Percentiles rank a stretch among this genome's conserved stretches.
Evolutionary conservation across 768 basidiomycete genomes (phyloP).

Genomic region (Termitomyces sp.): DNA sequence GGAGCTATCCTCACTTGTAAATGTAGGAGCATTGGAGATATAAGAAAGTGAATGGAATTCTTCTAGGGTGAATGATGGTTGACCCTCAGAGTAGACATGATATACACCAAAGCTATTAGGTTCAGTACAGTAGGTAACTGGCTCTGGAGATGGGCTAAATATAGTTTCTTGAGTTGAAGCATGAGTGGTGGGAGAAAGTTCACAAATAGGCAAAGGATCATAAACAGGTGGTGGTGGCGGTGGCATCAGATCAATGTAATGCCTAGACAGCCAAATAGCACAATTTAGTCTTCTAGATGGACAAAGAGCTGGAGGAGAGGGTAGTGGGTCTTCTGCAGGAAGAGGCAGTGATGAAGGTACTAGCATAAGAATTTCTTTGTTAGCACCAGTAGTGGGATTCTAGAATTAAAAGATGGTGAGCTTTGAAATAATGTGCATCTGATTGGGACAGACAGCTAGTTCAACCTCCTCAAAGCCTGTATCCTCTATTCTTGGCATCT

Average conservation of each 20-base stretch:
- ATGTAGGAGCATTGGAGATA: too few species aligned
- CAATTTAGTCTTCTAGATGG: neutral
- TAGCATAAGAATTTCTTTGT: neutral
- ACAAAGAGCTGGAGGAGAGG: neutral
- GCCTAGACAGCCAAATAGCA: neutral
- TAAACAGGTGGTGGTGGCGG: neutral
- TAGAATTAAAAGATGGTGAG: neutral
- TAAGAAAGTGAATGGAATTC: conserved; percentile 3
- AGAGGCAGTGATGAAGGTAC: neutral
- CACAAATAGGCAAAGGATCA: too few species aligned
- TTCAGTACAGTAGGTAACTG: too few species aligned
- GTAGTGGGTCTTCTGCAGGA: neutral
- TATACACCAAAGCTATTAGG: too few species aligned
- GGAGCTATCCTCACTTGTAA: too few species aligned
- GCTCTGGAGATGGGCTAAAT: too few species aligned
- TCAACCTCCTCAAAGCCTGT: too few species aligned
- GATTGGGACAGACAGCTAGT: too few species aligned
- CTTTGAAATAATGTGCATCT: too few species aligned
- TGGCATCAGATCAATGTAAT: neutral
- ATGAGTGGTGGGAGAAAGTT: too few species aligned
- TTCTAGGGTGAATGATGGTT: conserved; percentile 8
- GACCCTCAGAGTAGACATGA: conserved; percentile 1
- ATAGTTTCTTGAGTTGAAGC: too few species aligned
- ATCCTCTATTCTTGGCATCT: too few species aligned
- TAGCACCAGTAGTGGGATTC: neutral